Base-by-base conservation (phyloP, 139 green algal species). In the Chlamydomonas sphaeroides region DNA sequence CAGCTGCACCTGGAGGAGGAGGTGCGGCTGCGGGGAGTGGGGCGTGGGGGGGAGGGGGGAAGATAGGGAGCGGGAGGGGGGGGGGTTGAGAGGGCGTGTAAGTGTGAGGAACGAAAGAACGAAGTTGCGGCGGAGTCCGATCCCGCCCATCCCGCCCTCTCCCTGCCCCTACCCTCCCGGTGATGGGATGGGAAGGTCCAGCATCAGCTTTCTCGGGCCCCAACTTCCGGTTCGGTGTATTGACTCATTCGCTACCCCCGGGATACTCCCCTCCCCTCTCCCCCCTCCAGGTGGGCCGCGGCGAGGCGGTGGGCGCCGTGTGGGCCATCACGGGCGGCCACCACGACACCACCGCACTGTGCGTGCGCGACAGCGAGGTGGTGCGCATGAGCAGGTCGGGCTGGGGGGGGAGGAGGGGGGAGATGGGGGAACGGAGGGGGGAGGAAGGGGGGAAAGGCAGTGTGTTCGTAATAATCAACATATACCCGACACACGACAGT, bases 231-330 rank as follows among this genome's bases (percentile, higher is more conserved):
- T n/a, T n/a, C n/a, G n/a, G 59, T 42, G 68, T 35, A 57, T 76
- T 42, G n/a, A n/a, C n/a, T 66, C 35, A 33, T 49, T 65, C 71
- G 5, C 35, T 79, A 21, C 25, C 21, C 56, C 72, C 56, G 32
- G 11, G 10, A 14, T 53, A 33, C 45, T 30, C 26, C 45, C 26
- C 67, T 30, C 39, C 21, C 45, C 68, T 25, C 68, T 41, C 4
- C 51, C 39, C 4, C 39, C 68, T 48, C 26, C 90, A 95, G 67
- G 88, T 94, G 68, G 93, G 88, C 1, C 85, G 94, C 14, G 94
- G 94, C 3, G 90, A 95, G 72, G 89, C 92, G 23, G 88, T 97
- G 51, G 94, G 94, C 3, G 94, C 90, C 30, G 92, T 95, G 65
- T 94, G 90, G 88, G 81, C 92, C 33, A 84, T 96, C 53, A 89